Base-by-base conservation (phyloP, 345 rosid species). In the Salix exigua region DNA sequence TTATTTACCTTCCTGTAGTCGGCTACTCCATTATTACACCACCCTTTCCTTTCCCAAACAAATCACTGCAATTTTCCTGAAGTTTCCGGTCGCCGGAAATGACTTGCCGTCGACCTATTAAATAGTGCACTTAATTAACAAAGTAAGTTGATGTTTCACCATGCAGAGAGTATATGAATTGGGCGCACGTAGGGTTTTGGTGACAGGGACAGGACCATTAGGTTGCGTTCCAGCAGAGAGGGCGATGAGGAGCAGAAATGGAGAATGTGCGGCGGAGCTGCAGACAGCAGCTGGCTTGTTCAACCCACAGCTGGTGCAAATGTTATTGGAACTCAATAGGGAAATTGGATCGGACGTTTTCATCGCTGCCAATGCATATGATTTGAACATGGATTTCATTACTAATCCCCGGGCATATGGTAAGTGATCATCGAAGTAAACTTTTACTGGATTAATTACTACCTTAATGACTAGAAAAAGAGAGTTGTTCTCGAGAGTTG, bases 201-300 rank as follows among this genome's bases (percentile, higher is more conserved):
- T 94, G 87, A 92, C 95, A 0, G 98, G 97, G 13, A 89, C 93
- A 0, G 97, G 98, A 66, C 98, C 97, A 13, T 5, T 94, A 74
- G 97, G 97, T 0, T 94, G 98, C 71, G 95, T 85, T 31, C 98
- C 97, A 0, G 90, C 95, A 0, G 98, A 92, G 66, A 70, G 87
- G 58, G 97, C 91, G 4, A 46, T 75, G 82, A 72, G 95, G 73
- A 66, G 93, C 83, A 77, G 80, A 21, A 86, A 77, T 55, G 95
- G 97, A 4, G 80, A 87, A 71, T 94, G 97, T 64, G 81, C 89
- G 0, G 31, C 72, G 0, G 90, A 90, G 53, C 80, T 95, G 68
- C 83, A 89, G 75, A 81, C 75, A 72, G 97, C 97, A n/a, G 88
- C 97, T 6, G 64, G 74, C 38, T 65, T 90, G 69, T 92, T 72